Evolutionary conservation across 768 basidiomycete species (phyloP).

Genomic region (Naganishia onofrii): DNA sequence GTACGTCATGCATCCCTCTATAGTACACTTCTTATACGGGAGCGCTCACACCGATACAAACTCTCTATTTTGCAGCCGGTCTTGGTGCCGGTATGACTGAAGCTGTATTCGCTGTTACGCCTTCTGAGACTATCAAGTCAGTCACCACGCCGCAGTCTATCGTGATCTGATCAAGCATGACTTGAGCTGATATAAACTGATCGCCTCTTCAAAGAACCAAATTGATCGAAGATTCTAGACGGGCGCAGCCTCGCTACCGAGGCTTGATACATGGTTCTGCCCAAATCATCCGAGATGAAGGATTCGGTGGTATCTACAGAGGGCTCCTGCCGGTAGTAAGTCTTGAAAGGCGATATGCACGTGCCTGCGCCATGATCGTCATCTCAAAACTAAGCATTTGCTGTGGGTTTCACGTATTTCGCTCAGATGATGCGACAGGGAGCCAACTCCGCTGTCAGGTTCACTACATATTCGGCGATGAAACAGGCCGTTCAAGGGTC

Average conservation of each 20-base stretch:
- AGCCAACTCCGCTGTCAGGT: conserved; percentile 92
- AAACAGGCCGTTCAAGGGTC: conserved; percentile 89
- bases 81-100: conserved; percentile 80
- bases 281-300: conserved; percentile 79
- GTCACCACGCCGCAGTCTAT: conserved; percentile 41
- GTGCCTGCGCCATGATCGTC: not conserved
- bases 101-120: conserved; percentile 90
- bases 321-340: conserved; percentile 90
- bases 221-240: conserved; percentile 89
- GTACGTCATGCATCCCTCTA: conserved; percentile 52
- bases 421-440: conserved; percentile 92
- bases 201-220: conserved; percentile 69
- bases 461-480: conserved; percentile 89
- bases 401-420: not conserved
- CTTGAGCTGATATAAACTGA: not conserved
- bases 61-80: conserved; percentile 48
- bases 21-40: not conserved
- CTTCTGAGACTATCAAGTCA: conserved; percentile 97
- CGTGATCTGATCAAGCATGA: not conserved
- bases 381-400: not conserved
- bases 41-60: not conserved
- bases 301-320: conserved; percentile 70
- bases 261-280: conserved; percentile 81
- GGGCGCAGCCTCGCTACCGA: conserved; percentile 75
- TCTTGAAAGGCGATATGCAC: conserved; percentile 32